Base-by-base conservation (phyloP, 1,284 basidiomycete genomes). In the Bondarzewia mesenterica region DNA sequence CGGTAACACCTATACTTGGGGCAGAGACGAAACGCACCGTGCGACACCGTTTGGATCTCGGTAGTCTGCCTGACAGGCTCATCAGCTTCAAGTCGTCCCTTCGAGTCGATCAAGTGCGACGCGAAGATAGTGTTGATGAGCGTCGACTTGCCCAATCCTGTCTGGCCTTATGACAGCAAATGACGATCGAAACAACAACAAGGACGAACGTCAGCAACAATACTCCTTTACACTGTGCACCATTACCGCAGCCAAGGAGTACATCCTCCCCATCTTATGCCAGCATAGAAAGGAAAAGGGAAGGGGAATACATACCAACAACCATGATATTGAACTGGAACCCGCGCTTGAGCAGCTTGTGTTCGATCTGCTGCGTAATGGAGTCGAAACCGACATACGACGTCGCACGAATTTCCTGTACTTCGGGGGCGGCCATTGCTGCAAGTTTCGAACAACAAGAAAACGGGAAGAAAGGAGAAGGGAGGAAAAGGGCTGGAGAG, bases 261-360 rank as follows among this genome's bases (percentile, higher is more conserved):
- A 12, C 21, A n/a, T 7, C 32, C 38, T 20, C 7, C 8, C 3
- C 8, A 4, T 21, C 15, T 22, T 25, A 22, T 27, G 27, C 26
- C 38, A n/a, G n/a, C 48, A 45, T 26, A 35, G 39, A 50, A 49
- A 25, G 46, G 20, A 26, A 42, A 47, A 22, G 44, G 20, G 37
- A 10, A 48, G 36, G n/a, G 37, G 27, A 15, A 22, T 26, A 80
- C 89, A 58, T 60, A 93, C 93, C 93, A 58, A 87, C 93, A 54
- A 92, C 87, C 66, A 96, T 95, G 55, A 94, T 86, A 66, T 99
- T 99, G 82, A 99, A 98, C 74, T 96, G 90, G 77, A 97, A 98
- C 53, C 94, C 95, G 58, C 95, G 86, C 75, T 98, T 98, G 72
- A 99, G 82, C 60, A 98, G 85, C 80, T 98, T 99, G 77, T 93